Evolutionary conservation across 1,284 basidiomycete genomes (phyloP).

Genomic region (Rhodotorula sp.): DNA sequence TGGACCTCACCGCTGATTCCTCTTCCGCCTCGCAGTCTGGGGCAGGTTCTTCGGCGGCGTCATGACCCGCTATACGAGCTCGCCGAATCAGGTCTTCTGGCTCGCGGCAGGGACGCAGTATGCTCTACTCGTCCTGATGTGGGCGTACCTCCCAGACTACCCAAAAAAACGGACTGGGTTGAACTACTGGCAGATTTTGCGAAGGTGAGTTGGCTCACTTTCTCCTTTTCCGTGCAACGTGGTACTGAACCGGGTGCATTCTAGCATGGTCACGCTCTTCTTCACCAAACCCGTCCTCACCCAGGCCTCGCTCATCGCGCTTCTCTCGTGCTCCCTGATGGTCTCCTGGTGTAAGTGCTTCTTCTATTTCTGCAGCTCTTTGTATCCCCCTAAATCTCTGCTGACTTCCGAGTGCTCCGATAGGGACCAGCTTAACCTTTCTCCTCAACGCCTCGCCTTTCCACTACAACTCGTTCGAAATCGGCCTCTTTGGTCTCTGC

Average conservation of each 20-base stretch:
- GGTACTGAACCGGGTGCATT: too few relatives aligned
- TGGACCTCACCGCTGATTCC: neutral
- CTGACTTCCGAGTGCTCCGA: neutral
- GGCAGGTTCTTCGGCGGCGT: slow-evolving; percentile 66
- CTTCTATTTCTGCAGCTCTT: neutral
- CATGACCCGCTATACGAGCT: slow-evolving; percentile 63
- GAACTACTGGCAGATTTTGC: slow-evolving; percentile 56
- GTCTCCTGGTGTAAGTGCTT: slow-evolving; percentile 58
- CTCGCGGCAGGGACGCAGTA: slow-evolving; percentile 49
- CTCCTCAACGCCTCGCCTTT: slow-evolving; percentile 65
- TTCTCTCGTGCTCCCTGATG: slow-evolving; percentile 56
- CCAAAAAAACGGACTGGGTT: slow-evolving; percentile 60
- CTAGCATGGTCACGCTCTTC: slow-evolving; percentile 56
- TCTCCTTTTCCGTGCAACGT: neutral
- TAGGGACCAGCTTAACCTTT: slow-evolving; percentile 68
- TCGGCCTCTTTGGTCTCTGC: slow-evolving; percentile 68
- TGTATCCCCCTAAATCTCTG: too few relatives aligned
- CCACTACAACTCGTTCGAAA: slow-evolving; percentile 57
- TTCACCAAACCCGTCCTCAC: slow-evolving; percentile 66
- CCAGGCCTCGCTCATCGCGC: slow-evolving; percentile 61
- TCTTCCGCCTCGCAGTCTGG: slow-evolving; percentile 48
- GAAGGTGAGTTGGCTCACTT: slow-evolving; percentile 1
- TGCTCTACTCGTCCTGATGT: slow-evolving; percentile 57
- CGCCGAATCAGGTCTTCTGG: slow-evolving; percentile 50
- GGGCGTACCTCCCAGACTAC: slow-evolving; percentile 64